Percentiles rank a stretch among this genome's conserved stretches.
Conservation (phyloP, 148 eudicot species). For the Vaccinium myrtillus region DNA sequence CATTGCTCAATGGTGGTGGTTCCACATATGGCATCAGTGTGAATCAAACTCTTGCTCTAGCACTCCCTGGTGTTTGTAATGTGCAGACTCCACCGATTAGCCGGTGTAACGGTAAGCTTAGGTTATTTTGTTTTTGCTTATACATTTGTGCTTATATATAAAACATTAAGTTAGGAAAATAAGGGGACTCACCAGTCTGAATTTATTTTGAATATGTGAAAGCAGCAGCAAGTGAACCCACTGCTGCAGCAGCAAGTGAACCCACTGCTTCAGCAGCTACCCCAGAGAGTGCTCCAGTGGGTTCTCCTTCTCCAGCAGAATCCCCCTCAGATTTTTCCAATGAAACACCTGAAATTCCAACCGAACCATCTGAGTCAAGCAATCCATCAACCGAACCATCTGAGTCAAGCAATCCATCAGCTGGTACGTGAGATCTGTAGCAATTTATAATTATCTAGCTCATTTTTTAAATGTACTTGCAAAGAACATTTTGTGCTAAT, state of each 20-base stretch:
- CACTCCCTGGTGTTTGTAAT: slow-evolving; percentile 36
- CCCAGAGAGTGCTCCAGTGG: not conserved
- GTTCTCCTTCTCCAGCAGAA: slow-evolving; percentile 25
- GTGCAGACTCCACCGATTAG: slow-evolving; percentile 41
- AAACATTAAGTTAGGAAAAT: not conserved
- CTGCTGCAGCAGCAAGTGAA: slow-evolving; percentile 28
- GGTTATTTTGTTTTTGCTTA: not conserved
- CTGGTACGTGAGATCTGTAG: slow-evolving; percentile 15
- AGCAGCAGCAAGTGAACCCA: no score
- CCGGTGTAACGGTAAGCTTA: slow-evolving; percentile 33
- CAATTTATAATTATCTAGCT: not conserved
- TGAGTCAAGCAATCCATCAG: slow-evolving; percentile 20
- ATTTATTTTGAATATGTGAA: not conserved
- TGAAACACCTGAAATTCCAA: slow-evolving; percentile 11
- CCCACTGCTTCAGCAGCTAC: slow-evolving; percentile 26
- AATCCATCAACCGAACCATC: slow-evolving; percentile 28
- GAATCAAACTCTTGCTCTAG: slow-evolving; percentile 41
- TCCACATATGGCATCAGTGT: slow-evolving; percentile 21
- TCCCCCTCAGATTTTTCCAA: slow-evolving; percentile 24
- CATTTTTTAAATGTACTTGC: not conserved
- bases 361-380: slow-evolving; percentile 22
- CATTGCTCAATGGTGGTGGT: slow-evolving; percentile 28
- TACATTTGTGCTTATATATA: not conserved
- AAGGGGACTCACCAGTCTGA: not conserved
- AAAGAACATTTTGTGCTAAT: not conserved